phyloP scores from a whole-genome alignment of 78 protist genomes.

The Speleostelium caveatum region DNA sequence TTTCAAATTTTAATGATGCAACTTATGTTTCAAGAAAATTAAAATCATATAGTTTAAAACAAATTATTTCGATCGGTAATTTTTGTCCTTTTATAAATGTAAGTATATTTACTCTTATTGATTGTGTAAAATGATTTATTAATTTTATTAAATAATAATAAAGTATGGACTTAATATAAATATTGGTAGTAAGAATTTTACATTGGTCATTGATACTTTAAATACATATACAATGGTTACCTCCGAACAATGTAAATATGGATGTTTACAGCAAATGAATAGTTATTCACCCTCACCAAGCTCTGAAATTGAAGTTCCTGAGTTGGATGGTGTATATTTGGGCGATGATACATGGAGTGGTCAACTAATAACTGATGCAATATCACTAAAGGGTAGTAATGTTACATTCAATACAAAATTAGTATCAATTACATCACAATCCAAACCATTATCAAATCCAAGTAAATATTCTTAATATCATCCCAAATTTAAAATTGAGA shows the following conservation, averaged over 20 bases:
- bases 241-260: slow-evolving; percentile 26
- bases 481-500: background rate
- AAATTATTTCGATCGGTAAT: slow-evolving; percentile 52
- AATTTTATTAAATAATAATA: background rate
- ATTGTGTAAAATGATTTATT: background rate
- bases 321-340: slow-evolving; percentile 9
- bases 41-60: slow-evolving; percentile 20
- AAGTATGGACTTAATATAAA: slow-evolving; percentile 36
- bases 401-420: background rate
- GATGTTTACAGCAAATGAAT: slow-evolving; percentile 34
- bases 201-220: slow-evolving; percentile 37
- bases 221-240: slow-evolving; percentile 24
- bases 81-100: slow-evolving; percentile 54
- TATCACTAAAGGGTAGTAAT: background rate
- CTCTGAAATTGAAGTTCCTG: slow-evolving; percentile 14
- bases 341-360: slow-evolving; percentile 25
- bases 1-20: background rate
- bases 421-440: slow-evolving; percentile 52
- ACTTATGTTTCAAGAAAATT: slow-evolving; percentile 10
- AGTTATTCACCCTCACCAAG: slow-evolving; percentile 19
- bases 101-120: background rate
- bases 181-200: background rate
- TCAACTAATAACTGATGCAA: background rate
- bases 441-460: slow-evolving; percentile 53
- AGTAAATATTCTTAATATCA: background rate